Evolutionary conservation across 768 basidiomycete species (phyloP).

Genomic region (Polyporus arcularius): DNA sequence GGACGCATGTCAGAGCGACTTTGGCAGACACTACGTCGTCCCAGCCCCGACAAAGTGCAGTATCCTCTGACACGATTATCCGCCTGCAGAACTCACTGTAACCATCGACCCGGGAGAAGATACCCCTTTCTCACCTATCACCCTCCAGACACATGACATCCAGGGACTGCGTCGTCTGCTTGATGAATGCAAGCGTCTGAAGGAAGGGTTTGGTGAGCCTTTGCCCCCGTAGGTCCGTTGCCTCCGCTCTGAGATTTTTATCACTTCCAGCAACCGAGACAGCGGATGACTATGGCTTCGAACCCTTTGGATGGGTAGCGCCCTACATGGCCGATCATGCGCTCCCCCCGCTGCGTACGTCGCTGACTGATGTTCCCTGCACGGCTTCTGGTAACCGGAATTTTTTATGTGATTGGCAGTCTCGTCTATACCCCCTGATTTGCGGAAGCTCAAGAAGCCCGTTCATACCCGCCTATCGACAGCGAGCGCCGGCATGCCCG

Average conservation of each 20-base stretch:
- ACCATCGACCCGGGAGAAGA: constrained; percentile 50
- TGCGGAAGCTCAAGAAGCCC: constrained; percentile 50
- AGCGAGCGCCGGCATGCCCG: constrained; percentile 61
- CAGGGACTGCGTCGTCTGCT: constrained; percentile 48
- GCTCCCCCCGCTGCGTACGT: constrained; percentile 12
- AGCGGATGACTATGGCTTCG: constrained; percentile 22
- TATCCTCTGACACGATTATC: not conserved
- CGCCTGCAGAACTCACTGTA: constrained; percentile 50
- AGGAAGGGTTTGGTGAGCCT: constrained; percentile 46
- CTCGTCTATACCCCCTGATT: constrained; percentile 49
- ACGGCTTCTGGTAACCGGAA: not conserved
- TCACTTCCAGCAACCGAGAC: constrained; percentile 2
- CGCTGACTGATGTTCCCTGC: too few relatives aligned
- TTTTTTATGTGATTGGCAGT: constrained; percentile 34
- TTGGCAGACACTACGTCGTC: too few relatives aligned
- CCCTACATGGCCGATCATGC: constrained; percentile 35
- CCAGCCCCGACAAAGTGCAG: too few relatives aligned
- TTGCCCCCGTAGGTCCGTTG: not conserved
- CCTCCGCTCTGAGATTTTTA: not conserved
- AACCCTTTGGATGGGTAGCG: constrained; percentile 47
- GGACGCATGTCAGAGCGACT: too few relatives aligned
- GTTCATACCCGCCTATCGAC: constrained; percentile 57
- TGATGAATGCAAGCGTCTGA: constrained; percentile 59
- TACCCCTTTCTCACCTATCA: constrained; percentile 35
- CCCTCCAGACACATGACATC: constrained; percentile 50